These are phyloP conservation scores for Geotrichum macrosporum DNA, from an alignment of 1,139 yeast species.

Conservation along the genomic window DNA sequence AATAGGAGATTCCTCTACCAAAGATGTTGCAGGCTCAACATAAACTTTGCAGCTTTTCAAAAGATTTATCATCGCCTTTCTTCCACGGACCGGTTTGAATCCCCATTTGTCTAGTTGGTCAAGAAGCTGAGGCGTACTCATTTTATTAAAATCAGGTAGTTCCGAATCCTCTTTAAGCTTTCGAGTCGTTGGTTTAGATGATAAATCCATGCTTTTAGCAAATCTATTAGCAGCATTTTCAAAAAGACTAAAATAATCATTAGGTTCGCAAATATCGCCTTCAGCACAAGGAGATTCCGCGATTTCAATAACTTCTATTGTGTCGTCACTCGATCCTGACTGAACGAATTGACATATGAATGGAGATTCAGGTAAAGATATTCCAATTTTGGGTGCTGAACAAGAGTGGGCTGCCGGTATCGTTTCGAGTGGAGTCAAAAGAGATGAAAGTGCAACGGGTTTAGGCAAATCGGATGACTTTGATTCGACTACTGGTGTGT, in stretches of 20 bases:
- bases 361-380: not conserved
- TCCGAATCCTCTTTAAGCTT: not conserved
- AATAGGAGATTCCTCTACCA: not conserved
- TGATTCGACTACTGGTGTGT: not conserved
- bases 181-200: not conserved
- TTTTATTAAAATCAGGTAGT: slow-evolving; percentile 9
- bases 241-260: slow-evolving; percentile 7
- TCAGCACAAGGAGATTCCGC: slow-evolving; percentile 12
- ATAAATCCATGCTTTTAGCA: not conserved
- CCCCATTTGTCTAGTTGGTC: slow-evolving; percentile 19
- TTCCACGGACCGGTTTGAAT: slow-evolving; percentile 14
- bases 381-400: no score
- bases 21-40: not conserved
- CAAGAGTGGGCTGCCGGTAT: not conserved
- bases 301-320: slow-evolving; percentile 13
- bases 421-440: not conserved
- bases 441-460: no score
- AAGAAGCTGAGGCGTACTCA: slow-evolving; percentile 9
- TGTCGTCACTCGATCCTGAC: not conserved
- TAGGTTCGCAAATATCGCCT: slow-evolving; percentile 1
- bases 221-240: slow-evolving; percentile 1
- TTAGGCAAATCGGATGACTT: not conserved
- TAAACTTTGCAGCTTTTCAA: slow-evolving; percentile 16
- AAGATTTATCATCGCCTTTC: slow-evolving; percentile 14
- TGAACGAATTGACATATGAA: not conserved